Conservation (phyloP, 176 grass and related monocot species). For the Bromus sterilis region DNA sequence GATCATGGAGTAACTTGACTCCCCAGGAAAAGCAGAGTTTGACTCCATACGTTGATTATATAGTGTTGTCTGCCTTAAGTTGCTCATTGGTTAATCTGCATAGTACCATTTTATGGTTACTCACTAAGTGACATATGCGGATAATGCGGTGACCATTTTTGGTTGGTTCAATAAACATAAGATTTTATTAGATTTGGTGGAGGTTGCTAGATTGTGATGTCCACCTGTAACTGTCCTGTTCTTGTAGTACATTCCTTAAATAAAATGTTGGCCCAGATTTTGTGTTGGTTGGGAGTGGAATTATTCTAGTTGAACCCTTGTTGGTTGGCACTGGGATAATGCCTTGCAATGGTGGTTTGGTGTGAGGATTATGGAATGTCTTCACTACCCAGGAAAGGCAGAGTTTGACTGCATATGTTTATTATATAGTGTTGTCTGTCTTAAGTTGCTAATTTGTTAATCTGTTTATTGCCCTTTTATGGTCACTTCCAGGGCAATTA, state of each 20-base stretch:
- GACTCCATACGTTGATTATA: neutral
- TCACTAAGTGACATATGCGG: too few relatives aligned
- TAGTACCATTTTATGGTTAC: neutral
- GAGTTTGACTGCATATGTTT: neutral
- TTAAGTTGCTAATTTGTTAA: neutral
- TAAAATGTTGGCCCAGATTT: conserved; percentile 10
- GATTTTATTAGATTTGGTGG: too few relatives aligned
- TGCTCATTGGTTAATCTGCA: neutral
- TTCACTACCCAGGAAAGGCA: neutral
- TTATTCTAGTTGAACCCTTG: conserved; percentile 22
- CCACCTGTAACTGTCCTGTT: neutral
- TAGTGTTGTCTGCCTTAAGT: neutral
- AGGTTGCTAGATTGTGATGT: too few relatives aligned
- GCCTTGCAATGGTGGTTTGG: neutral
- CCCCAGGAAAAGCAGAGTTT: neutral
- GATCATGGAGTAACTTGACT: neutral
- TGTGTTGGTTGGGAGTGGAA: conserved; percentile 7
- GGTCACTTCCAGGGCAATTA: neutral
- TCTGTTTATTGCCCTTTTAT: neutral
- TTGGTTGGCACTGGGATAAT: conserved; percentile 3
- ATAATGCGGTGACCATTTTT: too few relatives aligned
- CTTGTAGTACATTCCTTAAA: neutral
- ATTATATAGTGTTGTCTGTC: neutral
- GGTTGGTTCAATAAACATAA: too few relatives aligned
- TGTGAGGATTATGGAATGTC: neutral